phyloP scores from a whole-genome alignment of 331 rosid genomes.

The Rhamnella rubrinervis region DNA sequence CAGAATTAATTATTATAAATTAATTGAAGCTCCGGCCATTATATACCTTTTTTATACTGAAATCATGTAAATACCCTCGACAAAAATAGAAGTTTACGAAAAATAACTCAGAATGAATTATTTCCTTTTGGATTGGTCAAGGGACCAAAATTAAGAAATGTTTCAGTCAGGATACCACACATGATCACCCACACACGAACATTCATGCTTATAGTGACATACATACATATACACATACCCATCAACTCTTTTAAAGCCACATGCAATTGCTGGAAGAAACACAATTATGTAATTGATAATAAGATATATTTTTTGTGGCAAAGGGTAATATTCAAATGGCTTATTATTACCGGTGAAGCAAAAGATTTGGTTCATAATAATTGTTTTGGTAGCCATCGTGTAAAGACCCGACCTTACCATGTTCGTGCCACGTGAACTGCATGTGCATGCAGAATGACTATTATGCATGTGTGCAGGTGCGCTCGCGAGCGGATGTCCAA shows the following conservation, averaged over 20 bases:
- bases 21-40: too few relatives aligned
- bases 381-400: slow-evolving; percentile 15
- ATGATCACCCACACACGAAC: too few relatives aligned
- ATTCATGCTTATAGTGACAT: not conserved
- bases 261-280: too few relatives aligned
- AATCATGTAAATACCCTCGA: too few relatives aligned
- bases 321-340: too few relatives aligned
- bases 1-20: too few relatives aligned
- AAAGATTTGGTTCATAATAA: not conserved
- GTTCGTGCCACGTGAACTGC: slow-evolving; percentile 66
- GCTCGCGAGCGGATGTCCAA: slow-evolving; percentile 44
- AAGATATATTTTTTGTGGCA: not conserved
- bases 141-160: too few relatives aligned
- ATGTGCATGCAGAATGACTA: slow-evolving; percentile 41
- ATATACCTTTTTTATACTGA: too few relatives aligned
- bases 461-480: slow-evolving; percentile 27
- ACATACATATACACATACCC: not conserved
- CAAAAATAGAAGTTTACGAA: too few relatives aligned
- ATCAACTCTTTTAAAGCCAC: not conserved
- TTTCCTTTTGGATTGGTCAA: too few relatives aligned
- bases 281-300: not conserved
- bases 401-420: slow-evolving; percentile 57
- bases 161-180: too few relatives aligned
- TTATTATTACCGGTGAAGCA: not conserved
- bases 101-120: too few relatives aligned